Percentiles rank a stretch among this genome's conserved stretches.
These are phyloP conservation scores for Penicillium salamii DNA, from an alignment of 495 filamentous ascomycete genomes.

Conservation along the genomic window DNA sequence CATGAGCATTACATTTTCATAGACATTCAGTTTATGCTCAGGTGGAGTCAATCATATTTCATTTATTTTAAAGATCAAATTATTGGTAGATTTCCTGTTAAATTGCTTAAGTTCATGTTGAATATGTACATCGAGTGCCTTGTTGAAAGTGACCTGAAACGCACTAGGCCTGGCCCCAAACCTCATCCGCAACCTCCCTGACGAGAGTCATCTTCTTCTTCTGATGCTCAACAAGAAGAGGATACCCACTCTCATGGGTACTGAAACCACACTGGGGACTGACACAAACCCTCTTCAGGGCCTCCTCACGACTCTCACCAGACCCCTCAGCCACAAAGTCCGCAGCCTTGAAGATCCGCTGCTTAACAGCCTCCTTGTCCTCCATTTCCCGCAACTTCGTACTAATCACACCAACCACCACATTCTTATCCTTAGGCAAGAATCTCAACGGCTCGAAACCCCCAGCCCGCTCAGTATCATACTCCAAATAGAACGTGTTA, in stretches of 20 bases:
- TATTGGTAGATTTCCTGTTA: background rate
- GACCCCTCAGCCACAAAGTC: constrained; percentile 54
- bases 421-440: constrained; percentile 62
- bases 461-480: constrained; percentile 63
- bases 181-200: constrained; percentile 47
- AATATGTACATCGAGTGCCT: background rate
- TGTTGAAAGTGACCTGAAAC: background rate
- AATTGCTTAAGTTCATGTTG: background rate
- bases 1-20: background rate
- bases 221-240: constrained; percentile 59
- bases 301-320: constrained; percentile 39
- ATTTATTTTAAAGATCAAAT: background rate
- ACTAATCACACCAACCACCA: constrained; percentile 64
- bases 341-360: constrained; percentile 56
- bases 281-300: constrained; percentile 58
- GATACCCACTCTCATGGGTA: constrained; percentile 61
- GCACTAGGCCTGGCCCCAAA: constrained; percentile 36
- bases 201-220: constrained; percentile 49
- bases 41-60: background rate
- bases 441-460: constrained; percentile 62
- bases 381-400: constrained; percentile 63
- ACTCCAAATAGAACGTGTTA: constrained; percentile 68
- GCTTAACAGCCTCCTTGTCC: constrained; percentile 58
- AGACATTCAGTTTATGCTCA: background rate
- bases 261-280: constrained; percentile 70